A percentile compares a stretch with the other conserved stretches of the same genome.
phyloP scores from a whole-genome alignment of 2,329 filamentous ascomycete genomes.

The Neocatenulostroma microsporum region DNA sequence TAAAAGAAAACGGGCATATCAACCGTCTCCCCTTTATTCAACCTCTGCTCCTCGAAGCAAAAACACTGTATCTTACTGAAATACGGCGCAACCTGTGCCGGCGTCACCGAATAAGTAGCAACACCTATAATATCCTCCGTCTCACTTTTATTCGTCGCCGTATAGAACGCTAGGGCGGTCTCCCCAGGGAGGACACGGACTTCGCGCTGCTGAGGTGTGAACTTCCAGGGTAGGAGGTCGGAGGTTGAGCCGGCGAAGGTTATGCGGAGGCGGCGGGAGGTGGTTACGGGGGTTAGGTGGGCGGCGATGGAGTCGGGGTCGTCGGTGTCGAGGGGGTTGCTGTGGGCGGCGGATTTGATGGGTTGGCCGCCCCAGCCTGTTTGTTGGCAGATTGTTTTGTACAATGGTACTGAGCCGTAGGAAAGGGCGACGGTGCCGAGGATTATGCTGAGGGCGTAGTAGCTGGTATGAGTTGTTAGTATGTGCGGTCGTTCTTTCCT shows the following conservation, averaged over 20 bases:
- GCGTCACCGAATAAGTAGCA: conserved; percentile 94
- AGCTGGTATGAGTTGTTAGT: too few relatives aligned
- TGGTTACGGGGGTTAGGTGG: conserved; percentile 71
- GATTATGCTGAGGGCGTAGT: conserved; percentile 69
- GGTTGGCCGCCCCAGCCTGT: conserved; percentile 92
- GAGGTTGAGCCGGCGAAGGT: conserved; percentile 96
- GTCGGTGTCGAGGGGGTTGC: conserved; percentile 24
- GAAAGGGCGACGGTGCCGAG: conserved; percentile 71
- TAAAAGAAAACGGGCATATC: conserved; percentile 99
- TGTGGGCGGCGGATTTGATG: conserved; percentile 68
- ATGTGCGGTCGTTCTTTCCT: too few relatives aligned
- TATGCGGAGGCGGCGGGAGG: conserved; percentile 78
- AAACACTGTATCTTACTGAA: conserved; percentile 99
- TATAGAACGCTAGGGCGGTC: conserved; percentile 96
- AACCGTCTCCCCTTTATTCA: conserved; percentile 92
- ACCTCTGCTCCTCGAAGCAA: conserved; percentile 90
- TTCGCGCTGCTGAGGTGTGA: conserved; percentile 91
- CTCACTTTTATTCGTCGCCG: conserved; percentile 81
- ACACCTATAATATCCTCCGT: conserved; percentile 90
- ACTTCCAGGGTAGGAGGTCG: conserved; percentile 95
- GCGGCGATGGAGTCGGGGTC: conserved; percentile 42
- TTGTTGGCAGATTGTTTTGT: conserved; percentile 84
- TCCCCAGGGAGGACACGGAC: conserved; percentile 92
- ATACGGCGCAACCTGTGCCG: conserved; percentile 89
- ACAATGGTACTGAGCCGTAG: conserved; percentile 77